A percentile compares a stretch with the other conserved stretches of the same genome.
phyloP scores from a whole-genome alignment of 2,329 filamentous ascomycete genomes.

The Graphilbum sp. region DNA sequence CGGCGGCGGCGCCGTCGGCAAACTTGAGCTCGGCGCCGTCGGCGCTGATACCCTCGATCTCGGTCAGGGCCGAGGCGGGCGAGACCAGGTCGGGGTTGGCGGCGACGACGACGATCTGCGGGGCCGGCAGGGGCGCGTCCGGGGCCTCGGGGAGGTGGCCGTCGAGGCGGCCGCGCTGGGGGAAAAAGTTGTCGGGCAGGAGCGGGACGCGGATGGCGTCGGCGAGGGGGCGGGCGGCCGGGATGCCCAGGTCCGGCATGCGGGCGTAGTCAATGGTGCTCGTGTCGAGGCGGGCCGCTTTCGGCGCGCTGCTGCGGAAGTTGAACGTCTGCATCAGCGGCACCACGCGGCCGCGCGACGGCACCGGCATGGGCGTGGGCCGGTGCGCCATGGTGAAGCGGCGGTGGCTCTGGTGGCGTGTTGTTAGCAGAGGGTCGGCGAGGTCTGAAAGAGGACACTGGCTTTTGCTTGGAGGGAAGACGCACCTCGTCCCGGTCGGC shows the following conservation, averaged over 20 bases:
- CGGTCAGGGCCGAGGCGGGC: constrained; percentile 31
- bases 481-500: constrained; percentile 26
- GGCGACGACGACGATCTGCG: constrained; percentile 39
- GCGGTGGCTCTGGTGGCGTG: constrained; percentile 13
- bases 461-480: constrained; percentile 3
- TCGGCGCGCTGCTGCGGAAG: constrained; percentile 33
- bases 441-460: not conserved
- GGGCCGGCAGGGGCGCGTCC: constrained; percentile 23
- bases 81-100: constrained; percentile 36
- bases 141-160: constrained; percentile 25
- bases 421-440: not conserved
- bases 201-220: constrained; percentile 37
- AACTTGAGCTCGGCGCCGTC: constrained; percentile 41
- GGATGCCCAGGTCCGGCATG: constrained; percentile 24
- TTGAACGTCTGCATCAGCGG: constrained; percentile 52
- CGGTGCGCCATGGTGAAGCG: constrained; percentile 30
- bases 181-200: constrained; percentile 39
- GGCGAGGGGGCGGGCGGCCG: constrained; percentile 16
- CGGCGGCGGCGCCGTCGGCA: constrained; percentile 20
- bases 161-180: constrained; percentile 22
- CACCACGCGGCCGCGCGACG: constrained; percentile 26
- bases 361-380: constrained; percentile 25
- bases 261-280: constrained; percentile 34
- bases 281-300: constrained; percentile 16
- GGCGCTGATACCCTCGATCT: constrained; percentile 40